Evolutionary conservation across 2,329 filamentous ascomycete species (phyloP).

Genomic region (Aspergillus spinulosporus): DNA sequence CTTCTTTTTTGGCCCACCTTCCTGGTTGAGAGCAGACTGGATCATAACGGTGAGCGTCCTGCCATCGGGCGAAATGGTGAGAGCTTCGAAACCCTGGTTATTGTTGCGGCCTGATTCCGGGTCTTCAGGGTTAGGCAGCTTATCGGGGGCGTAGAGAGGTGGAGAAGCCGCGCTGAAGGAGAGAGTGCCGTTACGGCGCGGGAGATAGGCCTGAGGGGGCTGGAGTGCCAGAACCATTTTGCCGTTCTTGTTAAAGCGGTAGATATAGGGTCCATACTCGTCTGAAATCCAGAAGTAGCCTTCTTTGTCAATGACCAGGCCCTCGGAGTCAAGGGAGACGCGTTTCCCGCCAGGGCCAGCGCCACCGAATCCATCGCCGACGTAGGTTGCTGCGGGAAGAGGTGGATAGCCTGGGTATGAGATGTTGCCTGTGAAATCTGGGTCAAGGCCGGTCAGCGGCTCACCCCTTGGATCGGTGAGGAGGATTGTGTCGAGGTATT

Average conservation of each 20-base stretch:
- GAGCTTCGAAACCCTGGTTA: conserved; percentile 73
- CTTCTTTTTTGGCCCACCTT: conserved; percentile 58
- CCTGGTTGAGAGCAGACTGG: conserved; percentile 65
- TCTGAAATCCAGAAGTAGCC: conserved; percentile 69
- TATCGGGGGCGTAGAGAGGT: conserved; percentile 57
- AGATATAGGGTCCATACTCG: conserved; percentile 71
- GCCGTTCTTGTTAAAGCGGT: conserved; percentile 61
- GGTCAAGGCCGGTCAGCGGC: conserved; percentile 65
- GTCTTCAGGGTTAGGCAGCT: conserved; percentile 55
- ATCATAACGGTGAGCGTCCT: conserved; percentile 65
- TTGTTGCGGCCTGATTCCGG: conserved; percentile 65
- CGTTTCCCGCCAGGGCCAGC: conserved; percentile 59
- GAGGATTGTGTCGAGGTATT: conserved; percentile 65
- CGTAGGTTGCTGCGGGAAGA: conserved; percentile 64
- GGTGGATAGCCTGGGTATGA: conserved; percentile 60
- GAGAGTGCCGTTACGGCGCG: conserved; percentile 60
- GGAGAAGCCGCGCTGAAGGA: conserved; percentile 66
- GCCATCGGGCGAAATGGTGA: conserved; percentile 64
- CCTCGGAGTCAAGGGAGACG: conserved; percentile 66
- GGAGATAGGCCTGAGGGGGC: conserved; percentile 65
- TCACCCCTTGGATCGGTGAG: conserved; percentile 63
- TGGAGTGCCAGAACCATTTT: conserved; percentile 64
- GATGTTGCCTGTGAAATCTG: conserved; percentile 55
- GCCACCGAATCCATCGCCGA: conserved; percentile 67
- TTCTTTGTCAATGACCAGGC: conserved; percentile 61